A percentile compares a stretch with the other conserved stretches of the same genome.
These are phyloP conservation scores for Lentinula edodes DNA, from an alignment of 768 basidiomycete species.

Conservation along the genomic window DNA sequence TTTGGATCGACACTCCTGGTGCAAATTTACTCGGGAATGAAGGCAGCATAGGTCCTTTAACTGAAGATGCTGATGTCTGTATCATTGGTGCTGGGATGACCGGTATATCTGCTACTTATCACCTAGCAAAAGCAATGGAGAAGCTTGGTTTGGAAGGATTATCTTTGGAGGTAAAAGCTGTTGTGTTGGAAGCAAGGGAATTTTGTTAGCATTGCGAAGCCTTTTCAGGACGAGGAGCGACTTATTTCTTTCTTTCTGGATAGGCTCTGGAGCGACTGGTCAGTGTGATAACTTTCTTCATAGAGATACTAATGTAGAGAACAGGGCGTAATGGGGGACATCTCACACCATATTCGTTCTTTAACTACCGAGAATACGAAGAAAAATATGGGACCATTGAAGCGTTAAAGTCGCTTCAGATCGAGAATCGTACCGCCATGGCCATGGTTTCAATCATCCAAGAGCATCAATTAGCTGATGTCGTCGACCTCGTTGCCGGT, in stretches of 20 bases:
- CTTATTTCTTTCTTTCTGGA: neutral
- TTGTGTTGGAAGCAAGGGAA: conserved; percentile 79
- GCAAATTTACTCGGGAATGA: conserved; percentile 63
- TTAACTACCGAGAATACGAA: conserved; percentile 34
- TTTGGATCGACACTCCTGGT: conserved; percentile 60
- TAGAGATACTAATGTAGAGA: neutral
- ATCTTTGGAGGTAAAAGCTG: conserved; percentile 36
- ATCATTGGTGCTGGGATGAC: conserved; percentile 81
- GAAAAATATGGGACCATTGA: conserved; percentile 44
- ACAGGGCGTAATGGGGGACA: conserved; percentile 79
- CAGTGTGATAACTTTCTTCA: neutral
- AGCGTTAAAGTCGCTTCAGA: conserved; percentile 41
- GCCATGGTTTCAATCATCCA: conserved; percentile 47
- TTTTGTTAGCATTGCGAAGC: conserved; percentile 55
- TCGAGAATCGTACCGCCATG: conserved; percentile 54
- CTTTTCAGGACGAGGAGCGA: neutral
- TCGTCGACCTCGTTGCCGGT: conserved; percentile 59
- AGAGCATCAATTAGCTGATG: conserved; percentile 32
- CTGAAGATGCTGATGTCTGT: conserved; percentile 60
- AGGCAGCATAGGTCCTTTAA: conserved; percentile 59
- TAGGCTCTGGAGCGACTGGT: conserved; percentile 80
- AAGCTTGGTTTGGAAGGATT: conserved; percentile 7
- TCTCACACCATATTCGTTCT: conserved; percentile 47
- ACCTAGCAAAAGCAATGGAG: conserved; percentile 40
- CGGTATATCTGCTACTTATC: conserved; percentile 69